Evolutionary conservation across 768 basidiomycete species (phyloP).

Genomic region (Trametopsis cervina): DNA sequence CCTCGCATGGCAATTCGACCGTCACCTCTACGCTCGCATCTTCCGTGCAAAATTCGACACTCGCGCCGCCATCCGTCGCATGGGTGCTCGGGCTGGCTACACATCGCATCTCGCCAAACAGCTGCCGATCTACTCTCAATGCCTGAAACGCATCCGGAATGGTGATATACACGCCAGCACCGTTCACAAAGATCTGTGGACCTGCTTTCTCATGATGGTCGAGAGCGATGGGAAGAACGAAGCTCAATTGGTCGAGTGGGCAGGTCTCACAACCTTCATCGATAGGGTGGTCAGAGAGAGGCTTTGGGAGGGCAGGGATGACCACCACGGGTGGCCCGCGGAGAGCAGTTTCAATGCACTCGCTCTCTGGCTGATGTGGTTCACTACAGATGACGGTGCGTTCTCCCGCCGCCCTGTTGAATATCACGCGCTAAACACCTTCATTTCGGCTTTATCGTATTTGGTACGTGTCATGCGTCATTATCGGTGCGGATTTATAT

Average conservation of each 20-base stretch:
- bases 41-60: conserved; percentile 53
- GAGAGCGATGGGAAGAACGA: conserved; percentile 67
- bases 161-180: conserved; percentile 23
- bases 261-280: conserved; percentile 40
- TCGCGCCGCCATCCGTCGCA: conserved; percentile 44
- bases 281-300: conserved; percentile 37
- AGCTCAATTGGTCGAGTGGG: conserved; percentile 41
- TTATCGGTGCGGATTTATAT: not conserved
- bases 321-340: conserved; percentile 47
- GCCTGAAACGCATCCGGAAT: conserved; percentile 25
- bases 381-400: conserved; percentile 45
- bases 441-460: not conserved
- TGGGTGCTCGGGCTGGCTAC: conserved; percentile 32
- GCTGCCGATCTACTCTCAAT: conserved; percentile 32
- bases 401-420: conserved; percentile 1
- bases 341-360: conserved; percentile 44
- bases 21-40: conserved; percentile 43
- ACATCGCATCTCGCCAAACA: conserved; percentile 30
- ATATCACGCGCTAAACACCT: not conserved
- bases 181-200: conserved; percentile 36
- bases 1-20: conserved; percentile 27
- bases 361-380: conserved; percentile 61
- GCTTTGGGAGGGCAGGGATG: conserved; percentile 33
- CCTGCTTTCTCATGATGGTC: conserved; percentile 46
- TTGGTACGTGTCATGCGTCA: not conserved